Evolutionary conservation across 2,329 filamentous ascomycete species (phyloP), one percentile per base, ranked within the genome.

Genomic region (Leptographium radiaticola): DNA sequence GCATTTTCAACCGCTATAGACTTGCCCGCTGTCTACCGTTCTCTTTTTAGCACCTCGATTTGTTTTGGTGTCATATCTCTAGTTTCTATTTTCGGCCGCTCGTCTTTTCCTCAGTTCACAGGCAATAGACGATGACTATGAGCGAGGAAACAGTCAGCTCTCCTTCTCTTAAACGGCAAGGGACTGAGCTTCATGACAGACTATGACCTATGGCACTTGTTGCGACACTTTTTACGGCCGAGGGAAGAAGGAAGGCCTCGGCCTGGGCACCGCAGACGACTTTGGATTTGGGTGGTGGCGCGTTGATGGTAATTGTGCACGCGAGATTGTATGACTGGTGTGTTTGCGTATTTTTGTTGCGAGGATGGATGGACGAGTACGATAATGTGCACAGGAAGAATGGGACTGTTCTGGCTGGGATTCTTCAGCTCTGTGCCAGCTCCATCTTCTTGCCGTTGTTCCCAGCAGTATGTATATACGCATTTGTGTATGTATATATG

Each of bases 51-150:
- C 31, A 43, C n/a, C 13, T 46, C 9, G 33, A 18, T 45, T 51
- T 46, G 38, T 40, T 43, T 40, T 30, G 34, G 34, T 30, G 8
- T 40, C 38, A 36, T 36, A 39, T 47, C 47, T 34, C 34, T 38
- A 11, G 18, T 34, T 18, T 47, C 45, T 47, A 53, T 51, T 46
- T 49, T 53, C 53, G 57, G 57, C 58, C 53, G 58, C 53, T 56
- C 56, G 53, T 48, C 51, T 57, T 42, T 49, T 49, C 36, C 25
- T 42, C 40, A 48, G 46, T 48, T 55, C 46, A 49, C 46, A 57
- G 52, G 52, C 57, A 55, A 57, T 55, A 53, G 51, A 56, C 53
- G 47, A 53, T 53, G 50, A 44, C 46, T 33, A 58, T 51, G 54
- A 59, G 49, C 31, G 25, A 18, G 51, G 51, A 55, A 36, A 45